Evolutionary conservation across 2,329 filamentous ascomycete species (phyloP), one percentile per base, ranked within the genome.

Genomic region (Talaromyces piceae): DNA sequence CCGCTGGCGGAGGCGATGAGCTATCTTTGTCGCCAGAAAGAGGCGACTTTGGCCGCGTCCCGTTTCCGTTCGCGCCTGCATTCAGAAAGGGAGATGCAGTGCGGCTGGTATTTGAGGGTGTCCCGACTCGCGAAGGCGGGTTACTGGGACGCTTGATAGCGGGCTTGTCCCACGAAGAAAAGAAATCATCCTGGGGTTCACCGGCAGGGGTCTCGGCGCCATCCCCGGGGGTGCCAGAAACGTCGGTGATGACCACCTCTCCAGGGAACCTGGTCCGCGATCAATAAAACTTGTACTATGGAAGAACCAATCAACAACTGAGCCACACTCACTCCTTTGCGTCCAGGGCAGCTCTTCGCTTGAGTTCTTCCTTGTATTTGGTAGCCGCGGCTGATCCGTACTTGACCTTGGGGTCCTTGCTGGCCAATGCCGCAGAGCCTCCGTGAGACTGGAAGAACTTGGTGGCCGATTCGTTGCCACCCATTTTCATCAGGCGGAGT

Each of bases 401-500:
- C 76, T 98, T 98, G 51, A 88, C 90, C 76, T 96, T 97, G 45
- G 86, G 80, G 66, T 98, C 93, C 72, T 97, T 97, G 81, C 90
- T 96, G 60, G 89, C 89, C 55, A 98, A 81, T 50, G 91, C 91
- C 46, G 91, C 91, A 37, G 88, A 91, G 55, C 93, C 93, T 57
- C 93, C 93, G 67, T 98, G 93, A 61, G 89, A 86, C 73, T 96
- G 91, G 77, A 97, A 98, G 77, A 89, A 98, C 73, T 95, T 96
- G 64, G 91, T 96, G 45, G 93, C 93, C 53, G 90, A 95, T 73
- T 97, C 91, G 66, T 98, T 98, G 52, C 93, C 93, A 58, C 93
- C 93, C 13, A 97, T 90, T 75, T 98, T 98, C 91, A 98, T 97
- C 52, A 91, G 73, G 48, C 93, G 87, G 54, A 98, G 80, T 70